Base-by-base conservation (phyloP, 1,139 yeast species). In the Lizanozyma gosingica region DNA sequence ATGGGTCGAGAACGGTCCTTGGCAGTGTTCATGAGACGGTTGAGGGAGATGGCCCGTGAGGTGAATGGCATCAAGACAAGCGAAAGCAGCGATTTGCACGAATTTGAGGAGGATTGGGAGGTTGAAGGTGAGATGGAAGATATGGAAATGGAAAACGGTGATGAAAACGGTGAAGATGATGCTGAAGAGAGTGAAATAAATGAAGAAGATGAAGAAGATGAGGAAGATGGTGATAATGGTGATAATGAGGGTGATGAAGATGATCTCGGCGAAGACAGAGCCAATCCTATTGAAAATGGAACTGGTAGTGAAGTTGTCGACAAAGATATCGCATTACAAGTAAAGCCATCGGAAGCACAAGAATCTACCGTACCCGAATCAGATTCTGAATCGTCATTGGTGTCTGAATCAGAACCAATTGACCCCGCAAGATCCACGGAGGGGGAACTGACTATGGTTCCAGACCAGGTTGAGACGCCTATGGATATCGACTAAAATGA, bases 1-100 rank as follows among this genome's bases (percentile, higher is more conserved):
- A 22, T 22, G 29, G 29, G 29, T 6, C 29, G 29, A 6, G 29
- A 22, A 22, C 29, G 29, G 9, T 22, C 29, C 9, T 22, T 22
- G 29, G 29, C 29, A 22, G 29, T 56, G 37, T 56, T 65, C 16
- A 65, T 63, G 43, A 54, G 56, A 39, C 68, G 63, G 37, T 50
- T 67, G 18, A 48, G 51, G 3, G 52, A 56, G 8, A 56, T 22
- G 29, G 29, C 29, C 6, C 29, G 29, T 6, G 29, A 22, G 11
- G 29, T 22, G 29, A 11, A 22, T 6, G 6, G 9, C 29, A 22
- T 22, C 29, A 22, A 22, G 29, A 22, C 29, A 22, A 22, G 29
- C 11, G 29, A 22, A 11, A 22, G 29, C 11, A 22, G 29, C 29
- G 29, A 22, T 22, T 22, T 22, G 11, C 29, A 22, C 29, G 29